Evolutionary conservation across 148 eudicot genomes (phyloP).

Genomic region (Limonium bicolor): DNA sequence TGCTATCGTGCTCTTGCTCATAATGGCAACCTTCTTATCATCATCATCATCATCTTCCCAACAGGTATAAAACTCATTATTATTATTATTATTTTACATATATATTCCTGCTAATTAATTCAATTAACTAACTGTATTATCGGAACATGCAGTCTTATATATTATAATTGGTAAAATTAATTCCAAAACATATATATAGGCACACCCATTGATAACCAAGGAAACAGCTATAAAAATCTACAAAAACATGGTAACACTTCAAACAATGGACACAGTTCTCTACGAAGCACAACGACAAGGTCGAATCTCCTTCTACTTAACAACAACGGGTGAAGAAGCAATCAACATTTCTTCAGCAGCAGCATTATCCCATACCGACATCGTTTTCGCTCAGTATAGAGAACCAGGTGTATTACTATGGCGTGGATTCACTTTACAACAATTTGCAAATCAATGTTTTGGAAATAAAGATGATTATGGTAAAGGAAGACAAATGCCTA

Average conservation of each 20-base stretch:
- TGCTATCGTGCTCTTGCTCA: conserved; percentile 73
- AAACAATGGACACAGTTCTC: conserved; percentile 66
- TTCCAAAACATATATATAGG: neutral
- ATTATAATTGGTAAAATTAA: neutral
- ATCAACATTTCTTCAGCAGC: conserved; percentile 84
- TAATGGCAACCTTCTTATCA: conserved; percentile 16
- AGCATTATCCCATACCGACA: conserved; percentile 51
- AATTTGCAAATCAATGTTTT: conserved; percentile 68
- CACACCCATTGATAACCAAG: conserved; percentile 25
- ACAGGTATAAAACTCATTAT: conserved; percentile 15
- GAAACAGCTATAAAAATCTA: conserved; percentile 68
- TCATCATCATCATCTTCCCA: conserved; percentile 9
- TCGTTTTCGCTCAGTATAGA: conserved; percentile 80
- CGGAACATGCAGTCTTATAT: neutral
- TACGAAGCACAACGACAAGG: conserved; percentile 95
- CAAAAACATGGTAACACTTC: conserved; percentile 65
- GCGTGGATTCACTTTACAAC: conserved; percentile 87
- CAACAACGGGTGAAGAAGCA: conserved; percentile 78
- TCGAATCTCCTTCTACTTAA: conserved; percentile 71
- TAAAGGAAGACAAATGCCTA: conserved; percentile 94
- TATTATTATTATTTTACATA: neutral
- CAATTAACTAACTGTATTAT: neutral
- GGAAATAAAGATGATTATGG: conserved; percentile 75
- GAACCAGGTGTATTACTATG: conserved; percentile 76
- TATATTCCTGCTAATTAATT: neutral